Evolutionary conservation across 2,329 filamentous ascomycete genomes (phyloP), one percentile per base, ranked within the genome.

Genomic region (Aureobasidium namibiae): DNA sequence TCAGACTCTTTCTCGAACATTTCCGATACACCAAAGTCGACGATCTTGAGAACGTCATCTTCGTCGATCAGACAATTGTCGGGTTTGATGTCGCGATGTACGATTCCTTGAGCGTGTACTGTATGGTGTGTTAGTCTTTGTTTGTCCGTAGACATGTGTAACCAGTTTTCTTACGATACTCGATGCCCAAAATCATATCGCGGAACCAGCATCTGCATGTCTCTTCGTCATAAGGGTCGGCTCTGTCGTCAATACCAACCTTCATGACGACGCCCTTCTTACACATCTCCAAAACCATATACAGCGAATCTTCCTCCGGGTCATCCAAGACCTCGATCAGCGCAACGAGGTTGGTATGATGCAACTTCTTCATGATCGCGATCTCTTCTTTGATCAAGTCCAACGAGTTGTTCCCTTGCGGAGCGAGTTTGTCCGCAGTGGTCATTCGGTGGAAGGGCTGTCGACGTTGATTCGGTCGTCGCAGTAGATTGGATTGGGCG

Each of bases 231-330:
- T 96, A 96, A 0, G 94, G 92, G 62, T 88, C 84, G 18, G 90
- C 89, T 60, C 82, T 79, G 67, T 95, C 87, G 61, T 89, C 88
- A n/a, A 97, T 76, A 3, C 90, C 90, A 59, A 99, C 90, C 68
- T 92, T 92, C 92, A 97, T 97, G 54, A 96, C 84, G 23, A 96
- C 92, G 1, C 94, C 94, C 72, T 96, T 96, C 69, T 95, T 94
- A 77, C 94, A 99, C 90, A 96, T 95, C 72, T 99, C 94, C 72
- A 99, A 82, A 23, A 99, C 94, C 90, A 99, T 97, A 75, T 96
- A 99, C 13, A 99, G 76, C 3, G 92, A 96, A 72, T 99, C 94
- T 69, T 96, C 91, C 49, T 92, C 87, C 0, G 94, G 92, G 69
- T 97, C 94, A 70, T 97, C 94, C 54, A 99, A 78, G 3, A 99